phyloP scores from a whole-genome alignment of 805 yeast genomes.

The Kodamaea restingae region DNA sequence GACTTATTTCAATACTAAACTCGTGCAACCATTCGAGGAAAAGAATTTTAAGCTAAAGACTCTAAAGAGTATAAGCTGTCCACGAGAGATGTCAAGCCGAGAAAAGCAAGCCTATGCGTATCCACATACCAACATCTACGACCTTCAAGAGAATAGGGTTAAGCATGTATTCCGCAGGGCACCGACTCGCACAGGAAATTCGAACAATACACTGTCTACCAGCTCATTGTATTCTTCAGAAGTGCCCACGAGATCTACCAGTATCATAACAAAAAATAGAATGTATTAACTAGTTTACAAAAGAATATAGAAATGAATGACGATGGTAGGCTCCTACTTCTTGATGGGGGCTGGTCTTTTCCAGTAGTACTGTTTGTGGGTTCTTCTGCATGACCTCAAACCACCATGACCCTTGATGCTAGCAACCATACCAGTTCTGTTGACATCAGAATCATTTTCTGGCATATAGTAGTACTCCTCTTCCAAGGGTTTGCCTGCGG shows the following conservation, averaged over 20 bases:
- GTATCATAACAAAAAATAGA: constrained; percentile 2
- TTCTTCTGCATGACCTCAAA: constrained; percentile 84
- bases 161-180: too few relatives aligned
- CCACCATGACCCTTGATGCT: constrained; percentile 77
- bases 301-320: constrained; percentile 7
- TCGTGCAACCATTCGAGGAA: not conserved
- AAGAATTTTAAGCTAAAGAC: not conserved
- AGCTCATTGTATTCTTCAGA: constrained; percentile 2
- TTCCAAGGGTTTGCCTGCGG: constrained; percentile 91
- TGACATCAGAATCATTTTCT: constrained; percentile 71
- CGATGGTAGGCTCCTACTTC: constrained; percentile 17
- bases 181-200: not conserved
- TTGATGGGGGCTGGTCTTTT: constrained; percentile 52
- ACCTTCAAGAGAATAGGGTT: not conserved
- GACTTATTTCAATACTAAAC: too few relatives aligned
- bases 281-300: constrained; percentile 11
- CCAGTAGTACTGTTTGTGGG: constrained; percentile 87
- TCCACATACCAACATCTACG: constrained; percentile 19
- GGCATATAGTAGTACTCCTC: constrained; percentile 90
- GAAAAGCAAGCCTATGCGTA: constrained; percentile 24
- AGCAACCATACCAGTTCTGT: constrained; percentile 66
- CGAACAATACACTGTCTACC: not conserved
- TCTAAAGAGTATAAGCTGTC: constrained; percentile 18
- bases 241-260: constrained; percentile 6
- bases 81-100: constrained; percentile 23